Base-by-base conservation (phyloP, 2,329 filamentous ascomycete species). In the Aspergillus sp. region DNA sequence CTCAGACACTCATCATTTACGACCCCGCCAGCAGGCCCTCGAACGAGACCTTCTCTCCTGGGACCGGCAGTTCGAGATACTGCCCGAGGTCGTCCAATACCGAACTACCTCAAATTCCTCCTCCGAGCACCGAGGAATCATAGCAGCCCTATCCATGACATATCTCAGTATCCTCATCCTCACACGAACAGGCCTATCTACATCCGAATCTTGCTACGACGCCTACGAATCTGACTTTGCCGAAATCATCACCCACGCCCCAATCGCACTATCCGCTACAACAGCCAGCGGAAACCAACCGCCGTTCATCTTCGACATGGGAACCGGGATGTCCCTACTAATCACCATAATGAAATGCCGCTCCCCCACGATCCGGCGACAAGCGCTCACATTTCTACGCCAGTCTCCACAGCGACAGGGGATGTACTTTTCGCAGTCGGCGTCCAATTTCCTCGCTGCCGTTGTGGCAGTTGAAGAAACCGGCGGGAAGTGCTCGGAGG, bases 301-400 rank as follows among this genome's bases (percentile, higher is more conserved):
- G 4, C 62, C 64, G n/a, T 68, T 68, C 27, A 65, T 54, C 6
- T 68, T 69, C 27, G 67, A 67, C n/a, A 55, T 61, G 47, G 63
- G 65, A 2, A 58, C 64, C 17, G 65, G 62, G 4, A 45, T 63
- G 4, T 62, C 65, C 3, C 48, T 72, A n/a, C 66, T 62, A 31
- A 37, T 66, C 14, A 66, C 64, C 7, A 56, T 52, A 8, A 39
- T 65, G 23, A 69, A 65, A 48, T 71, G 69, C 40, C 66, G 70
- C n/a, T 48, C 62, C 15, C 62, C 62, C 27, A 12, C 1, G 2
- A 23, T 68, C n/a, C 62, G 69, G 7, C 62, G 66, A 23, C 47
- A 55, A 23, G 68, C 68, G 11, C 35, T 71, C 19, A 27, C 49
- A 2, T 53, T 69, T 21, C 45, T 69, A 31, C 52, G 43, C 44